phyloP scores from a whole-genome alignment of 2,329 filamentous ascomycete species.

The Fusarium sublunatum region DNA sequence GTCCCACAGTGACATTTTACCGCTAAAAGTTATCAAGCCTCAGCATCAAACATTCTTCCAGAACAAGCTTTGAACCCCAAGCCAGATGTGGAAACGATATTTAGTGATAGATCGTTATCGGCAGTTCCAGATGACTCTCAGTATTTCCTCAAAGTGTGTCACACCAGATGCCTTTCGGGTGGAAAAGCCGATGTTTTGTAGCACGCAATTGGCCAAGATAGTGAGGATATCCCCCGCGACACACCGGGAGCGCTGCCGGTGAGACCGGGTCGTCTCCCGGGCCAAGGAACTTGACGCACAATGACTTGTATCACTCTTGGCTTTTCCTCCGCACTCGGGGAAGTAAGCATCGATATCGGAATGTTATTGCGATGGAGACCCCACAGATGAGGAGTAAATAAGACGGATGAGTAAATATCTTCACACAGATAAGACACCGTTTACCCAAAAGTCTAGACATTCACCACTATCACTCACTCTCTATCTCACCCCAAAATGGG shows the following conservation, averaged over 20 bases:
- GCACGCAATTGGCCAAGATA: neutral
- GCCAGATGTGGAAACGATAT: too few relatives aligned
- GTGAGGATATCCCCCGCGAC: neutral
- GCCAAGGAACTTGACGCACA: neutral
- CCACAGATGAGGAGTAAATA: conserved; percentile 30
- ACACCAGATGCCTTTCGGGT: neutral
- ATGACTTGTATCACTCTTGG: neutral
- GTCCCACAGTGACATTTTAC: too few relatives aligned
- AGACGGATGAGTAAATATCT: conserved; percentile 9
- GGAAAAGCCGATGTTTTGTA: neutral
- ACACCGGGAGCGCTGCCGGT: conserved; percentile 4
- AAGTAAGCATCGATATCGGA: conserved; percentile 13
- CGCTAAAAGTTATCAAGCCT: too few relatives aligned
- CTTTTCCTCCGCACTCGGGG: conserved; percentile 8
- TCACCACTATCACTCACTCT: neutral
- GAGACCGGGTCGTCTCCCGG: conserved; percentile 14
- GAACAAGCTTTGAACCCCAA: too few relatives aligned
- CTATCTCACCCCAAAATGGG: conserved; percentile 13
- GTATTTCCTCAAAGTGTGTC: too few relatives aligned
- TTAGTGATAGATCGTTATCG: too few relatives aligned
- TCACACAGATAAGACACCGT: neutral
- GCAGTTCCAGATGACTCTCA: too few relatives aligned
- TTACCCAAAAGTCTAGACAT: neutral
- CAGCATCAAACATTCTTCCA: too few relatives aligned
- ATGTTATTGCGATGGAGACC: conserved; percentile 24